Evolutionary conservation across 345 rosid species (phyloP).

Genomic region (Iberis pinnata): DNA sequence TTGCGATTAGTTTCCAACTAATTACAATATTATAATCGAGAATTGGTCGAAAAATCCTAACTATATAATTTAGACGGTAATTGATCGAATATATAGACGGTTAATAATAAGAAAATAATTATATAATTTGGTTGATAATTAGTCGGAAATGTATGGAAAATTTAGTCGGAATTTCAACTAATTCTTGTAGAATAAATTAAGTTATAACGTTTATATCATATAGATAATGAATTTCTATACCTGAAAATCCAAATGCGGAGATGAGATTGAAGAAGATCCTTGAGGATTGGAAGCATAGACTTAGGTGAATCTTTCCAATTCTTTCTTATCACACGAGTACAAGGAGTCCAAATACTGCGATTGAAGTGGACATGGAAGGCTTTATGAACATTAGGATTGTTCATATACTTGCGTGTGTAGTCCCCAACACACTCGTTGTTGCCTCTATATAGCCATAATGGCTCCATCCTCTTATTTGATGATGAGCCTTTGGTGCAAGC

Average conservation of each 20-base stretch:
- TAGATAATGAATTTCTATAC: conserved; percentile 24
- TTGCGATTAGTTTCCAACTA: no score
- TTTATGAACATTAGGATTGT: conserved; percentile 52
- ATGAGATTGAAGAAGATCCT: conserved; percentile 51
- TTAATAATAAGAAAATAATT: no score
- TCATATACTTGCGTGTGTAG: conserved; percentile 41
- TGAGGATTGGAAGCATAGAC: conserved; percentile 66
- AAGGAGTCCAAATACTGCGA: conserved; percentile 23
- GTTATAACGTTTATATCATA: no score
- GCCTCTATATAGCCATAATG: conserved; percentile 72
- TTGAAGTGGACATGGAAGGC: conserved; percentile 56
- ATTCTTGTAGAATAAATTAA: no score
- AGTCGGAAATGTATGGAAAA: no score
- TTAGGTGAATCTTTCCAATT: conserved; percentile 78
- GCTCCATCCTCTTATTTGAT: conserved; percentile 9
- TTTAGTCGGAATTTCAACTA: no score
- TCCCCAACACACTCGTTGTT: conserved; percentile 53
- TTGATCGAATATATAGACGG: no score
- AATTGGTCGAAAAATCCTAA: no score
- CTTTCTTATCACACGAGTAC: conserved; percentile 35
- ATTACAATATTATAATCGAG: no score
- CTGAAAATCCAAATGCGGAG: conserved; percentile 84
- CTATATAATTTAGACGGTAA: no score
- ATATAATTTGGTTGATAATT: no score
- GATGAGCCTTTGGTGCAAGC: conserved; percentile 38